Evolutionary conservation across 1,139 yeast genomes (phyloP).

Genomic region (Blastobotrys serpentis): DNA sequence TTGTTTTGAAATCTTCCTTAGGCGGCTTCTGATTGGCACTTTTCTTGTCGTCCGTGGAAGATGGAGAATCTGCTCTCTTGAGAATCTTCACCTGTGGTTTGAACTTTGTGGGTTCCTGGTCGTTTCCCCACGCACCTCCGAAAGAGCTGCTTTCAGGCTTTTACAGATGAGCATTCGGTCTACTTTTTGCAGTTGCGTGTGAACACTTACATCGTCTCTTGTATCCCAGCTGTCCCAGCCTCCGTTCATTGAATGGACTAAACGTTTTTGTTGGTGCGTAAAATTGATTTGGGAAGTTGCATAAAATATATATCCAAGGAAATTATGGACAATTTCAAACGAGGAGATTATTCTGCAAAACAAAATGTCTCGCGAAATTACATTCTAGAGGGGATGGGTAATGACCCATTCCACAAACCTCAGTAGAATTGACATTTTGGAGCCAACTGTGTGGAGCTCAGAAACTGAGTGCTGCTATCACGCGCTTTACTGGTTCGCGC

Average conservation of each 20-base stretch:
- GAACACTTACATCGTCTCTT: conserved; percentile 4
- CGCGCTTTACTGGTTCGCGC: too few species aligned
- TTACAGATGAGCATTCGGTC: too few species aligned
- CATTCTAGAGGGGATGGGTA: too few species aligned
- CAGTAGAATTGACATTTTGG: too few species aligned
- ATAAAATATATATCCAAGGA: neutral
- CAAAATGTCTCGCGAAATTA: too few species aligned
- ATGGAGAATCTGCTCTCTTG: conserved; percentile 17
- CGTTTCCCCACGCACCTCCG: conserved; percentile 11
- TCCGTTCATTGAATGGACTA: neutral
- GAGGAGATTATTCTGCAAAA: too few species aligned
- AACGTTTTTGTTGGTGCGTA: conserved; percentile 1
- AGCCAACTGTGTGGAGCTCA: too few species aligned
- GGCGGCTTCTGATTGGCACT: conserved; percentile 5
- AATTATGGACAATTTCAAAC: too few species aligned
- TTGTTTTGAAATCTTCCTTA: conserved; percentile 19
- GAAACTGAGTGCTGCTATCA: too few species aligned
- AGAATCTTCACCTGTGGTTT: conserved; percentile 23
- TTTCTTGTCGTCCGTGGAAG: neutral
- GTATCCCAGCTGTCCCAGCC: conserved; percentile 9
- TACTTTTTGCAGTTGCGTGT: too few species aligned
- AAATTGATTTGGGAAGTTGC: neutral
- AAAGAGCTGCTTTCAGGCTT: conserved; percentile 4
- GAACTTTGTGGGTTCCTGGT: conserved; percentile 6
- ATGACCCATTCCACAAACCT: too few species aligned